phyloP scores from a whole-genome alignment of 2,329 filamentous ascomycete species.

The Keithomyces neogunnii region DNA sequence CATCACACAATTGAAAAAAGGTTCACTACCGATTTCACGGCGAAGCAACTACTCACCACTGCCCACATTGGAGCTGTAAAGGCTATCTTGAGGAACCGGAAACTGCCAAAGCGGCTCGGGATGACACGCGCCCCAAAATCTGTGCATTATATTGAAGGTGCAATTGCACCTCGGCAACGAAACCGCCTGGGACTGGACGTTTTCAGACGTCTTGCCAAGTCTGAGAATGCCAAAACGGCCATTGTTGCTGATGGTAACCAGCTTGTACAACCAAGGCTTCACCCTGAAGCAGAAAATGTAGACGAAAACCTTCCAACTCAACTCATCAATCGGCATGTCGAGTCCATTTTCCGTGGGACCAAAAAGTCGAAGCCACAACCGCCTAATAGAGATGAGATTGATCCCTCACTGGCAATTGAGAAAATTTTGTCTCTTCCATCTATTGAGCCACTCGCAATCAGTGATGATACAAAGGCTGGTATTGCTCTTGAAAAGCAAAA shows the following conservation, averaged over 20 bases:
- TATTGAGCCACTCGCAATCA: slow-evolving; percentile 16
- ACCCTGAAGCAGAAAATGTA: background rate
- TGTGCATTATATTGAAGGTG: slow-evolving; percentile 22
- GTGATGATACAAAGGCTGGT: slow-evolving; percentile 16
- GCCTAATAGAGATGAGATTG: background rate
- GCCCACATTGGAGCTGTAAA: slow-evolving; percentile 13
- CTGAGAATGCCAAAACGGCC: background rate
- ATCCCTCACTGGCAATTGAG: slow-evolving; percentile 15
- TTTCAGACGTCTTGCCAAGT: slow-evolving; percentile 8
- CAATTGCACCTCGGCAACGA: slow-evolving; percentile 16
- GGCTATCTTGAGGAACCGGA: slow-evolving; percentile 21
- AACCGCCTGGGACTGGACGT: slow-evolving; percentile 18
- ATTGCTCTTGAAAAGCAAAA: slow-evolving; percentile 7
- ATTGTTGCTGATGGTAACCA: background rate
- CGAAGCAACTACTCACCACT: slow-evolving; percentile 12
- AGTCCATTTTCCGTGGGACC: background rate
- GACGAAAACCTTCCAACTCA: background rate
- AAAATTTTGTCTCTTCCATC: slow-evolving; percentile 19
- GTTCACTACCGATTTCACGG: slow-evolving; percentile 14
- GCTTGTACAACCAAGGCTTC: background rate
- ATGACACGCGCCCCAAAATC: slow-evolving; percentile 16
- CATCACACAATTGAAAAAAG: slow-evolving; percentile 12
- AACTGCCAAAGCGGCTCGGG: slow-evolving; percentile 18
- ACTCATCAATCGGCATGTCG: background rate
- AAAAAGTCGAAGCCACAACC: slow-evolving; percentile 1